Evolutionary conservation across 352 stramenopile genomes (phyloP), one percentile per base, ranked within the genome.

Genomic region (Phytophthora syringae): DNA sequence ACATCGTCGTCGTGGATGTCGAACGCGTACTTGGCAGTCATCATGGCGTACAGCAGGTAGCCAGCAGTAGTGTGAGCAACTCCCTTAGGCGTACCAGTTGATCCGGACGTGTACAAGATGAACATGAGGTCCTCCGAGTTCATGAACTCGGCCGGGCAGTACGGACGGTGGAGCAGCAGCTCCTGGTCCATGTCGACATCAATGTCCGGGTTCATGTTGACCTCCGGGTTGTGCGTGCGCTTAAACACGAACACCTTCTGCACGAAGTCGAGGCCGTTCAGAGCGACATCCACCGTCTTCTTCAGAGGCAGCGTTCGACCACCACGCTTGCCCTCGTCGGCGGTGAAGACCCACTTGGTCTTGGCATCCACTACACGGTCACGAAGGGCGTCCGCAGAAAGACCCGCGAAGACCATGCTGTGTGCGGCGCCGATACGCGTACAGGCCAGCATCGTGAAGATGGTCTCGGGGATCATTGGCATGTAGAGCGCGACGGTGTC

Each of bases 401-500:
- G 96, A 62, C 97, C 97, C 2, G 96, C 97, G 82, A 99, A 99
- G 16, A 99, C 91, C 20, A 99, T 94, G 18, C 85, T 97, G 82
- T 99, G 97, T 2, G 98, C 83, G 12, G 96, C 97, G 39, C 98
- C 98, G 60, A 99, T 98, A 48, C 98, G 90, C 21, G 95, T 90
- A 67, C 97, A 99, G 3, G 98, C 97, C 42, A 99, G 81, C 97
- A 99, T 99, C 30, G 94, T 94, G 74, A 98, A 98, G 36, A 93
- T 92, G 7, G 95, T 79, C 74, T 99, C 96, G 7, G 96, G 96
- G 50, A 99, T 97, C 97, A 99, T 99, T 36, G 98, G 97, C 97
- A 99, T 98, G 86, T 99, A 99, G 34, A 99, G 84, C 6, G 94
- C 98, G 6, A 99, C 97, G 9, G 94, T 89, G 82, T 99, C 96